Base-by-base conservation (phyloP, 352 stramenopile species). In the Blastocystis sp. region DNA sequence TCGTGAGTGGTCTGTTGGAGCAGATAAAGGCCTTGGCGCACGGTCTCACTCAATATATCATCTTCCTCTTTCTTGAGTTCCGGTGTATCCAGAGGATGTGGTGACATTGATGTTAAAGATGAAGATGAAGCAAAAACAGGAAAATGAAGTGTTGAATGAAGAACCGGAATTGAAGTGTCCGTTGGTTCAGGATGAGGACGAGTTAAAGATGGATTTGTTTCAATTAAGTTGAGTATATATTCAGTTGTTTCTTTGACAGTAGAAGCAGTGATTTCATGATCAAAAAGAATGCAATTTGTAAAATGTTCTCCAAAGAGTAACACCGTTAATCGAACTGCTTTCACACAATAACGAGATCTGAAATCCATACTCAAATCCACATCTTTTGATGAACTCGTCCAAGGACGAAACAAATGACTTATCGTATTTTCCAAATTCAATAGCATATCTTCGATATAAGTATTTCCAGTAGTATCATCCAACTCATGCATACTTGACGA, bases 201-300 rank as follows among this genome's bases (percentile, higher is more conserved):
- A 24, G 24, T 57, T 22, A 53, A 30, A 33, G 37, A 56, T 22
- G 66, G 66, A 27, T 56, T 53, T 11, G 4, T 78, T 3, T 27
- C 37, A 57, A 78, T 78, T 19, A 19, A 40, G 6, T n/a, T 33
- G 27, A 62, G 2, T 7, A 62, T n/a, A 62, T 33, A 33, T 7
- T 6, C 24, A 48, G 33, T 37, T 24, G 40, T 56, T 22, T 62
- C 73, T n/a, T 58, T 33, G 7, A 66, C 37, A 4, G 51, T 66
- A 5, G 30, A 37, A 40, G 9, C 9, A 19, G 48, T 84, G 2
- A 68, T 27, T 24, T 27, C 13, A 17, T 64, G 19, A 42, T 84
- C 27, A 57, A 84, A 84, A 11, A 84, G 53, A 37, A 84, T 15
- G 22, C 54, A 68, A 53, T 84, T 64, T n/a, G 44, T 53, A 13